Evolutionary conservation across 2,329 filamentous ascomycete genomes (phyloP).

Genomic region (Ceratocystis papillata): DNA sequence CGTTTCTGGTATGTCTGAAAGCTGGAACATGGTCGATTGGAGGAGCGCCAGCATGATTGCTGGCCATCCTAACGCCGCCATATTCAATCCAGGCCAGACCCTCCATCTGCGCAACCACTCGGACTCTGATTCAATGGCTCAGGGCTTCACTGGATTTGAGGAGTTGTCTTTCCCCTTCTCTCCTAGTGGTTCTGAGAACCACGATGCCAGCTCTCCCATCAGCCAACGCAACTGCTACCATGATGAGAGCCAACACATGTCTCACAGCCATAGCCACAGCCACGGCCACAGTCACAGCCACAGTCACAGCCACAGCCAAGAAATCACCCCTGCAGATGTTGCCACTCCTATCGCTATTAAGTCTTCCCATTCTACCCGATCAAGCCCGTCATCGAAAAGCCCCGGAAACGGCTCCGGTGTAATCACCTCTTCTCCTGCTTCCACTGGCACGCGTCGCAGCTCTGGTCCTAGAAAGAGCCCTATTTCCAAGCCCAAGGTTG

Average conservation of each 20-base stretch:
- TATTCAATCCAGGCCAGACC: conserved; percentile 87
- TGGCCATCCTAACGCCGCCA: conserved; percentile 45
- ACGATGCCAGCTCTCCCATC: conserved; percentile 39
- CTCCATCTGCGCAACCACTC: conserved; percentile 79
- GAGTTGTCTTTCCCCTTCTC: conserved; percentile 68
- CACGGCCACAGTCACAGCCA: conserved; percentile 47
- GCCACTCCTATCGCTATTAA: conserved; percentile 58
- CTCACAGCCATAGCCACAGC: conserved; percentile 50
- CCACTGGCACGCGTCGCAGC: conserved; percentile 51
- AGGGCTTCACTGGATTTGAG: conserved; percentile 68
- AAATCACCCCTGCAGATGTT: conserved; percentile 52
- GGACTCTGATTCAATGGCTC: conserved; percentile 52
- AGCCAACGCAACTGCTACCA: conserved; percentile 53
- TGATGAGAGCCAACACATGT: conserved; percentile 31
- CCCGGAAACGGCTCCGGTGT: conserved; percentile 49
- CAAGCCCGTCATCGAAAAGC: conserved; percentile 45
- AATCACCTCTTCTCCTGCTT: conserved; percentile 45
- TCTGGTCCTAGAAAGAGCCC: conserved; percentile 65
- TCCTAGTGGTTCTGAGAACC: conserved; percentile 49
- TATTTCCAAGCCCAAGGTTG: conserved; percentile 63
- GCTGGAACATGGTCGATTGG: conserved; percentile 73
- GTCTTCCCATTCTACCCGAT: conserved; percentile 38
- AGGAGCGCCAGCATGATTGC: conserved; percentile 29
- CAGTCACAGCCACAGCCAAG: conserved; percentile 39
- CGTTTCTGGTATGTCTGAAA: conserved; percentile 45